Base-by-base conservation (phyloP, 192 early-diverging fungal species). In the Linnemannia exigua region DNA sequence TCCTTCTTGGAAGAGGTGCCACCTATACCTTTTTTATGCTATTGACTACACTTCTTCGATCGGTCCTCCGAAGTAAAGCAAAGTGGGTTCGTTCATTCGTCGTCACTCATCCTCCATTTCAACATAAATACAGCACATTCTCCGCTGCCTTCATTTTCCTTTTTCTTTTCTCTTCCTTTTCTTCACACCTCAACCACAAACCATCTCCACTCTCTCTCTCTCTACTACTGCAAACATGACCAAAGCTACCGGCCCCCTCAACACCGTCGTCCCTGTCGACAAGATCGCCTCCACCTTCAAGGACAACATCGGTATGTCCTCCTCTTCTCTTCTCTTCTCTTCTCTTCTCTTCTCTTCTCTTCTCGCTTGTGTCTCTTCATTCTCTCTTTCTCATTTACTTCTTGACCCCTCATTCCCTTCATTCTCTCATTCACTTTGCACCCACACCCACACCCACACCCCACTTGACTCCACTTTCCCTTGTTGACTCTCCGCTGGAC, bases 251-350 rank as follows among this genome's bases (percentile, higher is more conserved):
- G 72, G 38, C 15, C 81, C 75, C 47, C 15, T 48, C 47, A 75
- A 75, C 74, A 75, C 77, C 37, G 66, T 67, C 54, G 52, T 85
- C 69, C 77, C 83, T 54, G 47, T 70, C 66, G 83, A 85, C 54
- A 71, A 79, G 77, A 85, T 85, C 69, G 52, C 22, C 33, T 77
- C 79, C 69, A 79, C 83, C 69, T 85, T 85, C 77, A 85, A 85
- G 83, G 58, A 85, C 37, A 61, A 79, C 47, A 71, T 79, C 77
- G 82, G 82, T 84, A 84, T 38, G 72, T 44, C 71, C n/a, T 73
- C 61, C 70, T 33, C 38, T 31, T 47, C 70, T 15, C 14, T 76
- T 44, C 9, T 28, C 67, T 51, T 9, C 20, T 33, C 35, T 6
- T 15, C 52, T 8, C 22, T 31, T 15, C 28, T 28, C 25, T 31